Percentiles rank a stretch among this genome's conserved stretches.
These are phyloP conservation scores for Phytophthora foliorum DNA, from an alignment of 352 stramenopile genomes.

Conservation along the genomic window DNA sequence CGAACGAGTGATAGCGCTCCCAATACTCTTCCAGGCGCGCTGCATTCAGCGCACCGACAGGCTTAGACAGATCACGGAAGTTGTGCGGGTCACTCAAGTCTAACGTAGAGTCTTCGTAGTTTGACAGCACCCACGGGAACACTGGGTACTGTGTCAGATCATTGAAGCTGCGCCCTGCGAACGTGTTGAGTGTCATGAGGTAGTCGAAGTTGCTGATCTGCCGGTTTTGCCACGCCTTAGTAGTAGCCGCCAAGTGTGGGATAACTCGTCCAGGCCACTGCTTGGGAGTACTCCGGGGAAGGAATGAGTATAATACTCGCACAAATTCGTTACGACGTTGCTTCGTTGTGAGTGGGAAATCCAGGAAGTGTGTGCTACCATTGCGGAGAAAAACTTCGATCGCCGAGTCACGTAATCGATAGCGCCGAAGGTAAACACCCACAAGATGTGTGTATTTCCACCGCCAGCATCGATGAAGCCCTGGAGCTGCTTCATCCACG, in stretches of 20 bases:
- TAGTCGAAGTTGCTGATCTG: conserved; percentile 97
- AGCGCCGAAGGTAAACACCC: conserved; percentile 82
- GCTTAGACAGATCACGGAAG: conserved; percentile 98
- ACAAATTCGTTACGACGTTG: conserved; percentile 85
- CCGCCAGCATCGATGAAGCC: conserved; percentile 76
- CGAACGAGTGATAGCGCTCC: conserved; percentile 95
- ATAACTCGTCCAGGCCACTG: conserved; percentile 77
- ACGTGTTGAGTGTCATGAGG: conserved; percentile 95
- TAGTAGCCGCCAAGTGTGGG: conserved; percentile 58
- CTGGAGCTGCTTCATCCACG: conserved; percentile 68
- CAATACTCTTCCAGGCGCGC: conserved; percentile 94
- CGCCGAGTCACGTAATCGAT: conserved; percentile 83
- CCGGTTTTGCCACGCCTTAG: conserved; percentile 84
- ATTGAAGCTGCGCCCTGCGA: conserved; percentile 91
- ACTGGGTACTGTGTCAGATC: conserved; percentile 98
- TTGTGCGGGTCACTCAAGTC: conserved; percentile 90
- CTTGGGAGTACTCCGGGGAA: conserved; percentile 74
- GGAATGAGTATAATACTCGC: conserved; percentile 78
- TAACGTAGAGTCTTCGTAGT: conserved; percentile 80
- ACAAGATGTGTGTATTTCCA: conserved; percentile 87
- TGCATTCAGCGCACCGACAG: conserved; percentile 97
- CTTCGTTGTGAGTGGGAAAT: conserved; percentile 77
- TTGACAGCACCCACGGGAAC: conserved; percentile 90
- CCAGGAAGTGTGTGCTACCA: conserved; percentile 83
- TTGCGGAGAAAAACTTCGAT: conserved; percentile 88